Conservation (phyloP, 2,329 filamentous ascomycete genomes). For the Coniosporium tulheliwenetii region DNA sequence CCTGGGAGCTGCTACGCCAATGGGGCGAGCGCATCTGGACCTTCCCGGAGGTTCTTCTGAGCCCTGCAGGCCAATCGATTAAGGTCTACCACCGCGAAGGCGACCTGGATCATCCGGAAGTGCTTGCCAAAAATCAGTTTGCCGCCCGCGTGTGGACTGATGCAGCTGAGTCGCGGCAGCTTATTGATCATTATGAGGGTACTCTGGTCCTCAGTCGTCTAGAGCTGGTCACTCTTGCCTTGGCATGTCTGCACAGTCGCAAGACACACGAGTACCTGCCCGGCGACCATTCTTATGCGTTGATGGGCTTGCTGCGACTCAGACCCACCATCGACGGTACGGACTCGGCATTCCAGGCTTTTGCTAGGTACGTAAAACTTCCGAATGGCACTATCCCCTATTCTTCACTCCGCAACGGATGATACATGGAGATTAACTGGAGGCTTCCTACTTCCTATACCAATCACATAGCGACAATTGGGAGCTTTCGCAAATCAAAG, state of each 20-base stretch:
- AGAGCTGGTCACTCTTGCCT: slow-evolving; percentile 24
- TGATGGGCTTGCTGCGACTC: slow-evolving; percentile 29
- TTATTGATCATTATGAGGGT: slow-evolving; percentile 31
- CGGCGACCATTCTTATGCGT: slow-evolving; percentile 28
- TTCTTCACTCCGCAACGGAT: no score
- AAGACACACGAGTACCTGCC: slow-evolving; percentile 19
- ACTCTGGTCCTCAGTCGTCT: slow-evolving; percentile 23
- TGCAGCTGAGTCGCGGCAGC: slow-evolving; percentile 19
- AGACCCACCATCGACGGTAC: slow-evolving; percentile 21
- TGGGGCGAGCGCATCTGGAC: slow-evolving; percentile 33
- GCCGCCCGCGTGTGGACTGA: slow-evolving; percentile 25
- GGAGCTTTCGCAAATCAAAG: no score
- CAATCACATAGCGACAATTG: no score
- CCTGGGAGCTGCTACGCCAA: slow-evolving; percentile 19
- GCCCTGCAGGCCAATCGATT: slow-evolving; percentile 14
- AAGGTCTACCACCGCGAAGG: slow-evolving; percentile 16
- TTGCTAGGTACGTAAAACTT: slow-evolving; percentile 15
- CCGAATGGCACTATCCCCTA: neutral
- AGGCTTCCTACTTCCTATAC: neutral
- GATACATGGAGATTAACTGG: neutral
- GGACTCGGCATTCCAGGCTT: slow-evolving; percentile 31
- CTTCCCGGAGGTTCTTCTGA: slow-evolving; percentile 26
- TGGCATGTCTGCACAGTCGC: slow-evolving; percentile 24
- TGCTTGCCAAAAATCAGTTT: slow-evolving; percentile 24
- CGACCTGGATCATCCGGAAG: slow-evolving; percentile 9